Evolutionary conservation across 208 protist genomes (phyloP), one percentile per base, ranked within the genome.

Genomic region (Hexamita inflata): DNA sequence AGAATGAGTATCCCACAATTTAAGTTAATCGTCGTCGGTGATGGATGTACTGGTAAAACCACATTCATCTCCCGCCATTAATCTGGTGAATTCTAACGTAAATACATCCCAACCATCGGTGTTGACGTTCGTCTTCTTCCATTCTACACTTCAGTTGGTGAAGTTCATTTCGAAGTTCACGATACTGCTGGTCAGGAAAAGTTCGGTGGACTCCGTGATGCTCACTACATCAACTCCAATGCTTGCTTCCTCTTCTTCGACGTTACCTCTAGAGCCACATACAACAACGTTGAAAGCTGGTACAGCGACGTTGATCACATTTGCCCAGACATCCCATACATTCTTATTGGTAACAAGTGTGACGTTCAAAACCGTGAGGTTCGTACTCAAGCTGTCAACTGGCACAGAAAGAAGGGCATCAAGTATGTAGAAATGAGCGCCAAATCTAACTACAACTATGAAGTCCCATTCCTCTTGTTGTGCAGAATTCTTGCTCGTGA

Each of bases 231-330:
- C 49, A 28, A 73, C 28, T 45, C 53, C 9, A 1, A 78, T 29
- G 60, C 59, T 79, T 96, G 94, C 60, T 99, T 99, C 86, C 97
- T 99, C 82, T 99, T 99, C 96, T 99, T 99, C 81, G 97, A 99
- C 81, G 95, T 99, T 39, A 99, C 96, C 53, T 95, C 94, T 62
- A 91, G 95, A 77, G 88, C 94, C 41, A 99, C 97, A 41, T 99
- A 99, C 92, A 97, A 98, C 87, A 98, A 98, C 86, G 94, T 99
- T 58, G 92, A 94, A 58, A 98, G 96, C 87, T 99, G 97, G 97
- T 90, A 99, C 85, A 86, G 92, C 74, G 96, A 99, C 87, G 45
- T 90, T n/a, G 91, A 97, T 74, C 89, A 89, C 0, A 90, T 96
- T 61, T 94, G 98, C 70, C 94, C 98, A 81, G 94, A 96, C 82